Percentiles rank a stretch among this genome's conserved stretches.
Evolutionary conservation across 768 basidiomycete species (phyloP).

Genomic region (Tephrocybe sp.): DNA sequence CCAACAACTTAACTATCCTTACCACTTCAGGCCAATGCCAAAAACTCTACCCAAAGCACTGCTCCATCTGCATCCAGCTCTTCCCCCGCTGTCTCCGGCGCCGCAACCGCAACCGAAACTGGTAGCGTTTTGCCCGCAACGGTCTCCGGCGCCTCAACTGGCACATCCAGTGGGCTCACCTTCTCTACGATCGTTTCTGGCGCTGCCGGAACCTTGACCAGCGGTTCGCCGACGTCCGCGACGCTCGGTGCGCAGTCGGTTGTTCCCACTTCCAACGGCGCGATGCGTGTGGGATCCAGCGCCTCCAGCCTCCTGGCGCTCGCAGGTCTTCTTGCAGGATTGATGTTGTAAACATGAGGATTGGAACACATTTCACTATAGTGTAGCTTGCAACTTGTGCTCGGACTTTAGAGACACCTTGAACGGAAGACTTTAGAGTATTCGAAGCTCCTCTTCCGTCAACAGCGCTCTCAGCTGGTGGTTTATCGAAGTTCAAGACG

Average conservation of each 20-base stretch:
- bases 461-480: no score
- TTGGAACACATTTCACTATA: neutral
- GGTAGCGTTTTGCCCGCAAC: no score
- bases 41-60: constrained; percentile 12
- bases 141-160: neutral
- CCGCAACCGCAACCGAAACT: neutral
- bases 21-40: constrained; percentile 15
- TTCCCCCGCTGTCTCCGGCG: neutral
- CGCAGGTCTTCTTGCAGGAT: constrained; percentile 30
- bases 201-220: neutral
- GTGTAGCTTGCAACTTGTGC: neutral
- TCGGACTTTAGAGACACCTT: neutral
- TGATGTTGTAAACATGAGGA: constrained; percentile 25
- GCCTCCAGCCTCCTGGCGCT: constrained; percentile 32
- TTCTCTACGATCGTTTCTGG: neutral
- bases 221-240: neutral
- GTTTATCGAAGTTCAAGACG: no score
- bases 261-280: neutral
- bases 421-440: constrained; percentile 6
- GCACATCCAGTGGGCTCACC: neutral
- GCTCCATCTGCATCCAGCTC: neutral
- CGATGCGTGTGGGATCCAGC: constrained; percentile 28
- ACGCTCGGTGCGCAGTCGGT: neutral
- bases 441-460: neutral
- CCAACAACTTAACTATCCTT: neutral